Percentiles rank a stretch among this genome's conserved stretches.
Conservation (phyloP, 2,329 filamentous ascomycete genomes). For the Tolypocladium amazonense region DNA sequence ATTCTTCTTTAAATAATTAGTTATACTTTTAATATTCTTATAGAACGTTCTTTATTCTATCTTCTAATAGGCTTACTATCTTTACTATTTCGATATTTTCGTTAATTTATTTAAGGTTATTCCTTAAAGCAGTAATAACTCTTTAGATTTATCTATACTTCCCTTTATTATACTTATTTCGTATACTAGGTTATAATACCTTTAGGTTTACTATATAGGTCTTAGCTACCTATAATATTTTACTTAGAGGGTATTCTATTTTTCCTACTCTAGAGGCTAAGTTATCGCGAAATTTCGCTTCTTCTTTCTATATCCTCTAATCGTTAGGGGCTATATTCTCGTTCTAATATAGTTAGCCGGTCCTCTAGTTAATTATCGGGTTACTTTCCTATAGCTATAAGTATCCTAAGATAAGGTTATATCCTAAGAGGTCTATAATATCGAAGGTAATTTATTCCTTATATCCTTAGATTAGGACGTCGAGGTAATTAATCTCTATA, state of each 20-base stretch:
- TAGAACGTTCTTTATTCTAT: not conserved
- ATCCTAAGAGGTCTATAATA: too few relatives aligned
- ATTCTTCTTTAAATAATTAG: conserved; percentile 5
- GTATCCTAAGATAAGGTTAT: not conserved
- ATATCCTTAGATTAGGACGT: not conserved
- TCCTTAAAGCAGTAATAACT: not conserved
- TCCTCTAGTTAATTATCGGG: not conserved
- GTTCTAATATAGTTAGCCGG: not conserved
- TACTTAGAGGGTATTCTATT: not conserved
- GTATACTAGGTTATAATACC: not conserved
- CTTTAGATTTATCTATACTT: not conserved
- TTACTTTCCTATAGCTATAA: not conserved
- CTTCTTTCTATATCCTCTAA: not conserved
- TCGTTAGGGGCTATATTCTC: not conserved
- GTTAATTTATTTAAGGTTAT: not conserved
- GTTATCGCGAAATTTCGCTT: not conserved
- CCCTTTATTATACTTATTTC: not conserved
- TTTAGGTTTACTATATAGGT: not conserved
- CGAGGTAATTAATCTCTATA: not conserved
- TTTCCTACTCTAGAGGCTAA: not conserved
- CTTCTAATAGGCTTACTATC: not conserved
- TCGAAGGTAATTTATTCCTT: not conserved
- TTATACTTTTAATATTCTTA: conserved; percentile 4
- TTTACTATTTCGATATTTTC: not conserved
- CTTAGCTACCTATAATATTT: not conserved